Evolutionary conservation across 768 basidiomycete species (phyloP), one percentile per base, ranked within the genome.

Genomic region (Leccinum boreale): DNA sequence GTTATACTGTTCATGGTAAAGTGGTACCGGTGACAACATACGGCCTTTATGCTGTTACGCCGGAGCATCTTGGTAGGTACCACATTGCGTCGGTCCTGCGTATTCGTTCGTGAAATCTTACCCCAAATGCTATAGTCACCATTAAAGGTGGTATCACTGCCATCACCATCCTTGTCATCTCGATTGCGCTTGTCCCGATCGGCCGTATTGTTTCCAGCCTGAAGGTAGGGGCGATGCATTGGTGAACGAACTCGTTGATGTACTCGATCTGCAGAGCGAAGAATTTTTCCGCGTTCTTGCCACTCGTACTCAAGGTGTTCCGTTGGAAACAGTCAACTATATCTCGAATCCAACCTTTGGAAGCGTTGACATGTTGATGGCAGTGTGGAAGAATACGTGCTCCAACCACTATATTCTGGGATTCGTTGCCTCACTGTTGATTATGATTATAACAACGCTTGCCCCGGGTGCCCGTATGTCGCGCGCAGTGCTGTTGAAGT

Each of bases 141-240:
- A 70, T 69, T 58, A 71, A 71, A 53, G 63, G 67, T 49, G 65
- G 60, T 15, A 59, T 73, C 51, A 71, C 67, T 19, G 54, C 69
- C 2, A 60, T 71, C 14, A 71, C 59, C 15, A 71, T 71, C 42
- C 55, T 73, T 28, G 24, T 73, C n/a, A 57, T 71, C 26, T 67
- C 62, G 45, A 65, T 70, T n/a, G 68, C 67, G 1, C 65, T 70
- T 17, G 63, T 52, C 50, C 70, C 70, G 2, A n/a, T 72, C 15
- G 59, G 58, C 3, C 52, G 52, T 26, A 23, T 67, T 0, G 4
- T 70, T 39, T 61, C 64, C 9, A 57, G 31, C 21, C 31, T 70
- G 28, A 65, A 60, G 58, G 69, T 62, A 39, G 36, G 61, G 14
- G 5, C 21, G 2, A 11, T 15, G 5, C 47, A 4, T 47, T 1